Evolutionary conservation across 108 stramenopile species (phyloP), one percentile per base, ranked within the genome.

Genomic region (Skeletonema marinoi): DNA sequence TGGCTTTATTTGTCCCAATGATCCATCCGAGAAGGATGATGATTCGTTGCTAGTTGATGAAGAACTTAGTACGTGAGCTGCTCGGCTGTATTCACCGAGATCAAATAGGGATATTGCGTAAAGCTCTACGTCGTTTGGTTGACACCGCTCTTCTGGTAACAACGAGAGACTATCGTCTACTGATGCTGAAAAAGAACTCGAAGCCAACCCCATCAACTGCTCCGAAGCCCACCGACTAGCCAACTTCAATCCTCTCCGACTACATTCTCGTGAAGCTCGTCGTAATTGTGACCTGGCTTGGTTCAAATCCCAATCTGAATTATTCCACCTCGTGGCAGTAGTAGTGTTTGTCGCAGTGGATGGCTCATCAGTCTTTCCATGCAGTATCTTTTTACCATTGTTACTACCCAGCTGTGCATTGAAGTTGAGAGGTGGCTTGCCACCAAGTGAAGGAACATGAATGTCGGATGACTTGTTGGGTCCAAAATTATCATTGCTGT

Each of bases 201-300:
- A 58, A 21, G 83, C 75, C 61, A 94, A 73, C 0, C 91, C 93
- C 42, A 89, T 73, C 33, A 90, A 66, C 76, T 94, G 93, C 60
- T 93, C 93, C 32, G 90, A 86, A 11, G 92, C 91, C 92, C 92
- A 96, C 56, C 90, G 88, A 69, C 90, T 80, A 1, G 92, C 89
- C 36, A 92, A 44, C 72, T 93, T 93, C 59, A 94, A 77, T 25
- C 92, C 74, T 46, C 81, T 65, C n/a, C 68, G 62, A 46, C 70
- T 44, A 71, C 81, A 82, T 68, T 75, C 74, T 38, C 59, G 6
- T 6, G 74, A 60, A 6, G 81, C 81, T 51, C 70, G 58, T 59
- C 81, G 64, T 30, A 82, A 56, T 32, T 68, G 74, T 33, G 31
- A 14, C 8, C 74, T 51, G 3, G 81, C 74, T n/a, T 71, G 54